Evolutionary conservation across 192 early-diverging fungal genomes (phyloP).

Genomic region (Thamnidium elegans): DNA sequence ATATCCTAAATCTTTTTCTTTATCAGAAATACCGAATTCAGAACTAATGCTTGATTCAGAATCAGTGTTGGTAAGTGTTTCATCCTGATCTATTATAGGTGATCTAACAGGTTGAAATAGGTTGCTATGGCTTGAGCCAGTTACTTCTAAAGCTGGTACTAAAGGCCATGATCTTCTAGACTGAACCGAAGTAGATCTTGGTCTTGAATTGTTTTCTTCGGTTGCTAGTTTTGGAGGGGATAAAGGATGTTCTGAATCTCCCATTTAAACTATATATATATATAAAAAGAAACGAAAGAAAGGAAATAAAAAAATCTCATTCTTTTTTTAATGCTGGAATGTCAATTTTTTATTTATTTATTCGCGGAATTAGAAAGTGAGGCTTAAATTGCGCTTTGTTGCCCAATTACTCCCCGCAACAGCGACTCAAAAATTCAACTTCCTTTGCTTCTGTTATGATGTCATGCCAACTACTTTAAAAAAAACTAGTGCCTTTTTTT

Average conservation of each 20-base stretch:
- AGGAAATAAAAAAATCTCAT: background rate
- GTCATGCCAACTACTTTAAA: too few species aligned
- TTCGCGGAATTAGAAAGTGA: background rate
- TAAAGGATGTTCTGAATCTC: background rate
- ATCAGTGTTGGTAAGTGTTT: background rate
- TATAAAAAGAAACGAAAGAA: background rate
- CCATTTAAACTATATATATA: slow-evolving; percentile 2
- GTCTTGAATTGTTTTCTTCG: background rate
- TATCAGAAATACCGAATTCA: background rate
- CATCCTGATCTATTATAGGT: background rate
- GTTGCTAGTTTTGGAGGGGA: too few species aligned
- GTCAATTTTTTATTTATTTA: slow-evolving; percentile 3
- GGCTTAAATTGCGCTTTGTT: too few species aligned
- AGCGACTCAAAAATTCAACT: too few species aligned
- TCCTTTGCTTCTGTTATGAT: too few species aligned
- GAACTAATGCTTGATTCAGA: slow-evolving; percentile 1
- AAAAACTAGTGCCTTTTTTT: too few species aligned
- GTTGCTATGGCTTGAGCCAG: background rate
- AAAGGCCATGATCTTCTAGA: slow-evolving; percentile 2
- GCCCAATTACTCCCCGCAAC: too few species aligned
- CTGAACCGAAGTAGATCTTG: slow-evolving; percentile 11
- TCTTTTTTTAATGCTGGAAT: background rate
- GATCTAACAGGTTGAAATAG: background rate
- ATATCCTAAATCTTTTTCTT: background rate
- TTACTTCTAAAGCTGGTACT: background rate